phyloP scores from a whole-genome alignment of 176 grass and related monocot species.

The Oryza glumipatula region DNA sequence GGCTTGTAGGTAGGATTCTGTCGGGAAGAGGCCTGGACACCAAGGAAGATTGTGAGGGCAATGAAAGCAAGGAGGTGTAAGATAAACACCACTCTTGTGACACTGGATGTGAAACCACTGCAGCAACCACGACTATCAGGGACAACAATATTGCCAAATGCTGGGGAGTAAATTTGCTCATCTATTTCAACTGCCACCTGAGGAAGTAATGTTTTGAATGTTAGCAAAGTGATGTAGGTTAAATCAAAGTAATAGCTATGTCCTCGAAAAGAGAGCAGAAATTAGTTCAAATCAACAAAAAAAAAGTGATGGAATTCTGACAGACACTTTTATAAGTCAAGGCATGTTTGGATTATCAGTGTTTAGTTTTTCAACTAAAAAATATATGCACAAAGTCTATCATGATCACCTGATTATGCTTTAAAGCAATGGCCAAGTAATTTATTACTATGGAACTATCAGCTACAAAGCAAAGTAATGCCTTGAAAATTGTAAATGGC shows the following conservation, averaged over 20 bases:
- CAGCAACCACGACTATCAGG: slow-evolving; percentile 51
- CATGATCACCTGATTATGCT: neutral
- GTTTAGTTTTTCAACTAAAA: slow-evolving; percentile 17
- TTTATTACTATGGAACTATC: neutral
- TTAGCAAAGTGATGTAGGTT: slow-evolving; percentile 18
- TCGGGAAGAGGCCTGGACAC: slow-evolving; percentile 58
- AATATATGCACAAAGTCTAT: neutral
- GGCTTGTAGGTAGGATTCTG: slow-evolving; percentile 63
- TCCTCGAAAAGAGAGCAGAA: neutral
- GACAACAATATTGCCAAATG: slow-evolving; percentile 49
- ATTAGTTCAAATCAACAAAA: neutral
- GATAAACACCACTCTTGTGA: slow-evolving; percentile 66
- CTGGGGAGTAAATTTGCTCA: slow-evolving; percentile 52
- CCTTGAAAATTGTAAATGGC: neutral
- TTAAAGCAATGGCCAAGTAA: neutral
- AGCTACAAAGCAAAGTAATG: slow-evolving; percentile 13
- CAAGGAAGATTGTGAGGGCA: slow-evolving; percentile 67
- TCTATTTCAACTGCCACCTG: slow-evolving; percentile 54
- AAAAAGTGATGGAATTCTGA: neutral
- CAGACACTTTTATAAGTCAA: neutral
- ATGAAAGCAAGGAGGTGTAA: slow-evolving; percentile 65
- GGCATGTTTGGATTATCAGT: neutral
- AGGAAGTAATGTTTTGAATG: slow-evolving; percentile 30
- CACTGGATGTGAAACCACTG: slow-evolving; percentile 55
- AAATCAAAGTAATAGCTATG: neutral